Conservation (phyloP, 129 eudicot species). For the Glebionis coronaria region DNA sequence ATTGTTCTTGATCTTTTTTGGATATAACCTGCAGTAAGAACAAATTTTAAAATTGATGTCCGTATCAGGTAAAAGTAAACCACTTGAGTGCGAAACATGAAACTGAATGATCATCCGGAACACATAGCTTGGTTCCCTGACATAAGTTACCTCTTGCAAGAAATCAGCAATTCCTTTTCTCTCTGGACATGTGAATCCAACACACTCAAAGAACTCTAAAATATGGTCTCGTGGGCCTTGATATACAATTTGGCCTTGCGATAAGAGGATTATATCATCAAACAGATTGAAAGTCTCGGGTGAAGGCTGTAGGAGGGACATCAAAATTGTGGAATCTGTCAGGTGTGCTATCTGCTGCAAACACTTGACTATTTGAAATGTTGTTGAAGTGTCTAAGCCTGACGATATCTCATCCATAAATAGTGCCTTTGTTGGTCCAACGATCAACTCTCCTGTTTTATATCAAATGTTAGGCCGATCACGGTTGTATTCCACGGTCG, state of each 20-base stretch:
- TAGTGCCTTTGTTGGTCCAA: slow-evolving; percentile 77
- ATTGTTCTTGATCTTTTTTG: slow-evolving; percentile 38
- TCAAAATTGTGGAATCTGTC: slow-evolving; percentile 68
- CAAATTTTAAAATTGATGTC: neutral
- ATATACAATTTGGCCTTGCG: slow-evolving; percentile 87
- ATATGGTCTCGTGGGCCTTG: slow-evolving; percentile 86
- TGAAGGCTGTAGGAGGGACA: slow-evolving; percentile 97
- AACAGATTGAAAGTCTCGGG: slow-evolving; percentile 90
- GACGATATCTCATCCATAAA: slow-evolving; percentile 98
- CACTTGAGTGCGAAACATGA: neutral
- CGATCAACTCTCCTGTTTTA: slow-evolving; percentile 77
- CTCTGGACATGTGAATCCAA: slow-evolving; percentile 85
- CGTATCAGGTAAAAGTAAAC: neutral
- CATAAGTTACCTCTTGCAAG: slow-evolving; percentile 83
- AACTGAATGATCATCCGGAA: no score
- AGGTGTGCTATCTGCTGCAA: slow-evolving; percentile 81
- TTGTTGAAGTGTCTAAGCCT: slow-evolving; percentile 93
- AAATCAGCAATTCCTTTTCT: slow-evolving; percentile 94
- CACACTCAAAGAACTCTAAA: slow-evolving; percentile 64
- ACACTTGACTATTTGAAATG: slow-evolving; percentile 89
- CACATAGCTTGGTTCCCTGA: no score
- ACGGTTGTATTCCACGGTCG: neutral
- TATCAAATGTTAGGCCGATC: neutral
- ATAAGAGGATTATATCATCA: slow-evolving; percentile 76
- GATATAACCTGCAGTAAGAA: slow-evolving; percentile 30